Conservation (phyloP, 495 filamentous ascomycete species). For the Sordaria brevicollis region DNA sequence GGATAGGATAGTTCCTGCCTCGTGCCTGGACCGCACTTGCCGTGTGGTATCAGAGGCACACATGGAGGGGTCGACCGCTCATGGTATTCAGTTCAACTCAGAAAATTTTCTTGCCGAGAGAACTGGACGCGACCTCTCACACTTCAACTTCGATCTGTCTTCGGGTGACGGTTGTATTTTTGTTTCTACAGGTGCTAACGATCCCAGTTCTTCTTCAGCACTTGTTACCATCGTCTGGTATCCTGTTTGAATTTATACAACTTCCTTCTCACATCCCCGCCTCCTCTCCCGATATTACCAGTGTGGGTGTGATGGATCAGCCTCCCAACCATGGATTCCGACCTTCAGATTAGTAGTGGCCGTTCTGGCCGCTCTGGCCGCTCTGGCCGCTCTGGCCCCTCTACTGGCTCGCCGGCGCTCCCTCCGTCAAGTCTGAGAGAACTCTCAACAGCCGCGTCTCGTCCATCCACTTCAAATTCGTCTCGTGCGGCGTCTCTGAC, state of each 20-base stretch:
- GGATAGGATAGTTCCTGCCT: neutral
- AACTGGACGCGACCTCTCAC: neutral
- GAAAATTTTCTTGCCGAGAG: neutral
- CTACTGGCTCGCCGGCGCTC: neutral
- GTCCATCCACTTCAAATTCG: neutral
- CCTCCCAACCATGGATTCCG: neutral
- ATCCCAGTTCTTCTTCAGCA: neutral
- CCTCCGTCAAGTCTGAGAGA: neutral
- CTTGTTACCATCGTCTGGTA: neutral
- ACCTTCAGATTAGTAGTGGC: conserved; percentile 14
- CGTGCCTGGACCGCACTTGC: neutral
- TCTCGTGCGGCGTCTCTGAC: neutral
- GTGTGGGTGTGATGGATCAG: neutral
- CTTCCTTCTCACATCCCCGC: neutral
- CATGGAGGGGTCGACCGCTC: neutral
- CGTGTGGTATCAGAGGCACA: neutral
- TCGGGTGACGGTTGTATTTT: neutral
- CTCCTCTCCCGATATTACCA: neutral
- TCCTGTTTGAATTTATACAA: neutral
- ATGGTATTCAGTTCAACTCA: no score
- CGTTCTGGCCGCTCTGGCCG: neutral
- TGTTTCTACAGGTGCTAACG: neutral
- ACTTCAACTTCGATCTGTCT: neutral
- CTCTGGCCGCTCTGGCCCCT: neutral
- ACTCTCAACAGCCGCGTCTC: neutral